Percentiles rank a stretch among this genome's conserved stretches.
Conservation (phyloP, 2,329 filamentous ascomycete genomes). For the Dothiorella sarmentorum region DNA sequence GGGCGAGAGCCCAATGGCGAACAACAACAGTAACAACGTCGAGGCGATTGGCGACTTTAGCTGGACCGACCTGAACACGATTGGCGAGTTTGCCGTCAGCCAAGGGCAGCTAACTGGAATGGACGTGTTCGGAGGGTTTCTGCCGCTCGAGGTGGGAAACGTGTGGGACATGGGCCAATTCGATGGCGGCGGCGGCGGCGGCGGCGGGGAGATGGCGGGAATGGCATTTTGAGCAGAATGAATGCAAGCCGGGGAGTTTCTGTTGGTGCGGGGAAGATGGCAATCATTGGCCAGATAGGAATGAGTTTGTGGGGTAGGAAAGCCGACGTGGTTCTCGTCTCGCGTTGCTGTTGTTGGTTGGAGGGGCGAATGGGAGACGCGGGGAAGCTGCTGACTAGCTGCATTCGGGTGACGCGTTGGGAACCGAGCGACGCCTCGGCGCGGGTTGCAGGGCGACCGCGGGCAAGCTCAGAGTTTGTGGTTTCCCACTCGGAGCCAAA, state of each 20-base stretch:
- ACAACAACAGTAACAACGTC: constrained; percentile 36
- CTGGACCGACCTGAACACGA: constrained; percentile 48
- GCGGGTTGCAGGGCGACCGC: no score
- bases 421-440: no score
- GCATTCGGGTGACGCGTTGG: not conserved
- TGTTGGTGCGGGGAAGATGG: not conserved
- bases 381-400: not conserved
- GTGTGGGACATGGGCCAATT: constrained; percentile 22
- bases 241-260: not conserved
- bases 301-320: not conserved
- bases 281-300: not conserved
- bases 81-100: constrained; percentile 48
- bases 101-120: constrained; percentile 26
- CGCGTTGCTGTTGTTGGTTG: not conserved
- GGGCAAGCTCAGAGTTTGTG: not conserved
- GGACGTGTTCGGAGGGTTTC: constrained; percentile 31
- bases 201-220: constrained; percentile 11
- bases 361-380: not conserved
- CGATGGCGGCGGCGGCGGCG: not conserved
- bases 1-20: constrained; percentile 12
- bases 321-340: not conserved
- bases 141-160: constrained; percentile 37
- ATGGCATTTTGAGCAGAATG: constrained; percentile 9
- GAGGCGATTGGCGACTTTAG: constrained; percentile 49
- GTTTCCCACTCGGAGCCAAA: not conserved